Evolutionary conservation across 352 stramenopile species (phyloP).

Genomic region (Blastocystis sp.): DNA sequence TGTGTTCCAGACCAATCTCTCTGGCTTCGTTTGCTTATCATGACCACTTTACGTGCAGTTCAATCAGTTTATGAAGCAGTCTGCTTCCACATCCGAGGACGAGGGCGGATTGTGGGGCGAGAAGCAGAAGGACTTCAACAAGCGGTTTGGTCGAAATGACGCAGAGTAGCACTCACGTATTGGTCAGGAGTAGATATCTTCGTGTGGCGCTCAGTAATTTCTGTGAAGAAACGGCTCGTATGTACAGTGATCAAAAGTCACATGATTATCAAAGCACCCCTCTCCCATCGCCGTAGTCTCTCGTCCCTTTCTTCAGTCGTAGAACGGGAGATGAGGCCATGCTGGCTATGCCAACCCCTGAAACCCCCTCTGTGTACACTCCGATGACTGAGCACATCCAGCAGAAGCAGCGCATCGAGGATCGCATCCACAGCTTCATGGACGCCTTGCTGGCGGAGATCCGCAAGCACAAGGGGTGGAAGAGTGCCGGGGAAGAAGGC

Average conservation of each 20-base stretch:
- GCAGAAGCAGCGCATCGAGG: conserved; percentile 21
- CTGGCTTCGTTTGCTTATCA: neutral
- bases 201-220: neutral
- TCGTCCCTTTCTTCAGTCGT: neutral
- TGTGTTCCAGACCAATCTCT: neutral
- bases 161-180: neutral
- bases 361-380: neutral
- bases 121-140: conserved; percentile 12
- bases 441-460: conserved; percentile 57
- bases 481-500: neutral
- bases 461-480: conserved; percentile 43
- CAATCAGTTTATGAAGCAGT: neutral
- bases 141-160: conserved; percentile 13
- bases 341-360: neutral
- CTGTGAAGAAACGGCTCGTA: neutral
- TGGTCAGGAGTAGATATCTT: neutral
- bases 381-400: neutral
- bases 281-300: neutral
- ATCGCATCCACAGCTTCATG: conserved; percentile 49
- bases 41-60: neutral
- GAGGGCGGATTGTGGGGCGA: neutral
- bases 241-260: neutral
- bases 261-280: neutral
- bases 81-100: neutral
- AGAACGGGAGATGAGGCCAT: neutral